Percentiles rank a stretch among this genome's conserved stretches.
Conservation (phyloP, 2,329 filamentous ascomycete genomes). For the Decorospora gaudefroyi region DNA sequence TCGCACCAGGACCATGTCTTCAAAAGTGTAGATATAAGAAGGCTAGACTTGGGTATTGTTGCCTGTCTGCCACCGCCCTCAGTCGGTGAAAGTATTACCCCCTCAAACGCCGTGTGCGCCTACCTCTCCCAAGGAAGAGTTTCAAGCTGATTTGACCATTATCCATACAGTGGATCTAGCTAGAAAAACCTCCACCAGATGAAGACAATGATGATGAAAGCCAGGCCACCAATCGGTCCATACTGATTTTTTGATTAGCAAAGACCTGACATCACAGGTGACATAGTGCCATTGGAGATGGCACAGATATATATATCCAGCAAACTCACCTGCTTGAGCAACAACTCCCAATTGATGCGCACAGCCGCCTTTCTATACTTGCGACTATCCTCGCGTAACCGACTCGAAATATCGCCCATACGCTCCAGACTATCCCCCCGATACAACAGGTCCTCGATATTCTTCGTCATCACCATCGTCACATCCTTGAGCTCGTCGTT, state of each 20-base stretch:
- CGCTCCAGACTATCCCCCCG: slow-evolving; percentile 90
- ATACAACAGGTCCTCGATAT: slow-evolving; percentile 97
- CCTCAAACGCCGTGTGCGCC: slow-evolving; percentile 16
- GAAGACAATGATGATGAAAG: slow-evolving; percentile 81
- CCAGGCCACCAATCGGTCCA: slow-evolving; percentile 82
- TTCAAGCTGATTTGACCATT: neutral
- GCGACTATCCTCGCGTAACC: slow-evolving; percentile 87
- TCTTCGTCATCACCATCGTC: slow-evolving; percentile 99
- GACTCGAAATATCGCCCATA: slow-evolving; percentile 92
- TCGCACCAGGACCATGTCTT: neutral
- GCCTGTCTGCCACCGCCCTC: slow-evolving; percentile 8
- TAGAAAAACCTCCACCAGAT: slow-evolving; percentile 93
- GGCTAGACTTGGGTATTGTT: slow-evolving; percentile 26
- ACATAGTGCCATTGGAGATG: too few relatives aligned
- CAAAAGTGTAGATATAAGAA: slow-evolving; percentile 6
- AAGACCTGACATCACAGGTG: too few relatives aligned
- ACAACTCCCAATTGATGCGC: slow-evolving; percentile 95
- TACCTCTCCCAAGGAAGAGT: too few relatives aligned
- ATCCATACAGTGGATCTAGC: neutral
- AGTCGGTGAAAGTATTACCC: slow-evolving; percentile 3
- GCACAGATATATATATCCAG: neutral
- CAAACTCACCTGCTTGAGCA: slow-evolving; percentile 76
- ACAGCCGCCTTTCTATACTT: slow-evolving; percentile 94
- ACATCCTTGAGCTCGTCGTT: slow-evolving; percentile 98
- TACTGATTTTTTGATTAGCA: slow-evolving; percentile 61